Conservation (phyloP, 345 rosid genomes). For the Clausena lansium region DNA sequence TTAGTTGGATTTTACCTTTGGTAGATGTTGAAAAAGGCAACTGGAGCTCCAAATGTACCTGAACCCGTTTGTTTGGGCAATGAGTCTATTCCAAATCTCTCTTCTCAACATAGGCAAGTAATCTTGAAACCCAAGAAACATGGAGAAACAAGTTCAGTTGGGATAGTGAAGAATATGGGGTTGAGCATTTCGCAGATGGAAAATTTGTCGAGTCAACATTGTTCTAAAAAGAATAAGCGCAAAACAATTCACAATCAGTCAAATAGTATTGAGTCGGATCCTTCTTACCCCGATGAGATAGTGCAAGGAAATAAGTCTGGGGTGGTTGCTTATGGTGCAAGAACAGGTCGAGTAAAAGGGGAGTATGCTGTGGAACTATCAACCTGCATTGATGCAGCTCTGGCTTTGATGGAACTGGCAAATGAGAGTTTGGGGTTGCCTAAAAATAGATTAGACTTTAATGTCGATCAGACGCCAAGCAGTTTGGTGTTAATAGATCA, state of each 20-base stretch:
- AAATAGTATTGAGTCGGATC: neutral
- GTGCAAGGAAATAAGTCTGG: neutral
- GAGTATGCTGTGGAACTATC: neutral
- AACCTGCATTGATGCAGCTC: neutral
- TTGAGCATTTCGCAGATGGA: conserved; percentile 8
- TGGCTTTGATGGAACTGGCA: conserved; percentile 18
- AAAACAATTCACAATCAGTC: conserved; percentile 13
- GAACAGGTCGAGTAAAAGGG: conserved; percentile 14
- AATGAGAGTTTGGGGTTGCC: neutral
- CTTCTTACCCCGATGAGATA: neutral
- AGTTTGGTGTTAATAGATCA: neutral
- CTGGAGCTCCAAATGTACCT: neutral
- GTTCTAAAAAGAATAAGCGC: conserved; percentile 4
- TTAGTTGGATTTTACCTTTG: neutral
- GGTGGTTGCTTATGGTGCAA: conserved; percentile 1
- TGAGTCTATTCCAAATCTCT: neutral
- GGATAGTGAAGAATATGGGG: conserved; percentile 27
- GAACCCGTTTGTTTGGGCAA: neutral
- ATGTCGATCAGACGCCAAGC: neutral
- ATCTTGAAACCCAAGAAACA: neutral
- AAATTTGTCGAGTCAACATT: neutral
- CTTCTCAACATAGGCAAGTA: neutral
- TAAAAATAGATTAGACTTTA: neutral
- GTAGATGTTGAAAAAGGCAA: neutral
- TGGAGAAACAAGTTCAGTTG: conserved; percentile 24